A percentile compares a stretch with the other conserved stretches of the same genome.
Evolutionary conservation across 2,329 filamentous ascomycete species (phyloP).

Genomic region (Beauveria scarabaeidicola): DNA sequence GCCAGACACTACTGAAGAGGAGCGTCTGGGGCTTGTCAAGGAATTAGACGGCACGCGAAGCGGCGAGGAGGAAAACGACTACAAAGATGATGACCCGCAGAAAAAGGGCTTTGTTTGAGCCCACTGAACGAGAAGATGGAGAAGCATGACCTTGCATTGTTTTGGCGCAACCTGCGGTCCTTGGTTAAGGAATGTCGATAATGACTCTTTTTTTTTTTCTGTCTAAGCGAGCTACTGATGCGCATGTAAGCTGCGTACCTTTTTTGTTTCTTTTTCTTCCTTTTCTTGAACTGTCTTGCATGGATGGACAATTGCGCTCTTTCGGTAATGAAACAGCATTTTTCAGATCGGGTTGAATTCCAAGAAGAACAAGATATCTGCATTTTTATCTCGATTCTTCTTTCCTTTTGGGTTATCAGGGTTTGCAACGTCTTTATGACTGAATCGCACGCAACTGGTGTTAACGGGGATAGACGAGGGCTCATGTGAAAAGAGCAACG

Average conservation of each 20-base stretch:
- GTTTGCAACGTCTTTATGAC: not conserved
- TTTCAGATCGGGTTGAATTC: not conserved
- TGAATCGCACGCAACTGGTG: not conserved
- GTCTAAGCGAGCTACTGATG: not conserved
- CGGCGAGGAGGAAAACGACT: slow-evolving; percentile 11
- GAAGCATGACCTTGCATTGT: not conserved
- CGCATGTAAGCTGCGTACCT: not conserved
- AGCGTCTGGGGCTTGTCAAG: slow-evolving; percentile 72
- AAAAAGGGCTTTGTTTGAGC: slow-evolving; percentile 5
- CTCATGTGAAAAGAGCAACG: not conserved
- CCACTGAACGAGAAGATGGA: not conserved
- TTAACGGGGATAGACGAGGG: not conserved
- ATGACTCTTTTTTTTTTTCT: not conserved
- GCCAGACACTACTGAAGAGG: slow-evolving; percentile 64
- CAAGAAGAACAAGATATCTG: not conserved
- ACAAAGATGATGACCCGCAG: not conserved
- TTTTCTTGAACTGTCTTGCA: not conserved
- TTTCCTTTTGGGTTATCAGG: not conserved
- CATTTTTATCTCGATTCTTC: not conserved
- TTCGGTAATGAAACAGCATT: not conserved
- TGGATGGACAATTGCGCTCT: not conserved
- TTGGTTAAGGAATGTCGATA: not conserved
- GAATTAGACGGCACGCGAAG: slow-evolving; percentile 43
- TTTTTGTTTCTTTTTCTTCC: not conserved
- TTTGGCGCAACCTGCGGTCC: not conserved